Percentiles rank a stretch among this genome's conserved stretches.
These are phyloP conservation scores for Phaeomoniella chlamydospora DNA, from an alignment of 2,329 filamentous ascomycete genomes.

Conservation along the genomic window DNA sequence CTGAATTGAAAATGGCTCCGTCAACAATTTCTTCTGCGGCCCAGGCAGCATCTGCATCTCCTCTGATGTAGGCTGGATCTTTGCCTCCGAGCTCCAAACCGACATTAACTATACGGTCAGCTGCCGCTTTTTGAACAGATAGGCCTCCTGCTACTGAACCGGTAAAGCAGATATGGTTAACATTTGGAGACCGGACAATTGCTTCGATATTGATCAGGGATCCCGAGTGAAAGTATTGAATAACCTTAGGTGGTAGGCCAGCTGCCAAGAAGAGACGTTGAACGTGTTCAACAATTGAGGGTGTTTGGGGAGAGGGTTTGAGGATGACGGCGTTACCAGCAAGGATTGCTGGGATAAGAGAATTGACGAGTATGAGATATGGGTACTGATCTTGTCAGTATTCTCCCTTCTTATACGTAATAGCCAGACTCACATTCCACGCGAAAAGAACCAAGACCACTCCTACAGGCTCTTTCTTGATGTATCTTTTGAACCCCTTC, in stretches of 20 bases:
- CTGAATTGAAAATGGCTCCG: conserved; percentile 92
- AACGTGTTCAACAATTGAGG: conserved; percentile 78
- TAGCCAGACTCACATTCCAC: conserved; percentile 69
- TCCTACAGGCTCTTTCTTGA: conserved; percentile 76
- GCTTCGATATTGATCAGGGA: conserved; percentile 62
- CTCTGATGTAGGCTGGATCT: conserved; percentile 78
- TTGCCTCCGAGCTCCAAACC: conserved; percentile 89
- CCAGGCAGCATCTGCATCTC: conserved; percentile 79
- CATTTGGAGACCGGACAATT: conserved; percentile 60
- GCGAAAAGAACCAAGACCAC: conserved; percentile 83
- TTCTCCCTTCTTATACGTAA: conserved; percentile 4
- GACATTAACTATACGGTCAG: conserved; percentile 71
- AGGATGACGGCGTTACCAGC: conserved; percentile 83
- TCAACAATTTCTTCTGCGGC: conserved; percentile 90
- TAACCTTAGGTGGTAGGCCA: conserved; percentile 66
- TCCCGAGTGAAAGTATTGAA: conserved; percentile 87
- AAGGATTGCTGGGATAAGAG: conserved; percentile 78
- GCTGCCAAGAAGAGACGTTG: conserved; percentile 62
- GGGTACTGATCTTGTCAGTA: conserved; percentile 46
- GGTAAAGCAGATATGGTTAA: conserved; percentile 81
- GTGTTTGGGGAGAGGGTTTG: conserved; percentile 90
- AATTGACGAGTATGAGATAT: conserved; percentile 86
- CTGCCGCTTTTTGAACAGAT: conserved; percentile 70
- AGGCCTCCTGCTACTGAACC: conserved; percentile 81
- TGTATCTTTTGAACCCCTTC: conserved; percentile 78